phyloP scores from a whole-genome alignment of 495 filamentous ascomycete genomes.

The Penicillium angulare region DNA sequence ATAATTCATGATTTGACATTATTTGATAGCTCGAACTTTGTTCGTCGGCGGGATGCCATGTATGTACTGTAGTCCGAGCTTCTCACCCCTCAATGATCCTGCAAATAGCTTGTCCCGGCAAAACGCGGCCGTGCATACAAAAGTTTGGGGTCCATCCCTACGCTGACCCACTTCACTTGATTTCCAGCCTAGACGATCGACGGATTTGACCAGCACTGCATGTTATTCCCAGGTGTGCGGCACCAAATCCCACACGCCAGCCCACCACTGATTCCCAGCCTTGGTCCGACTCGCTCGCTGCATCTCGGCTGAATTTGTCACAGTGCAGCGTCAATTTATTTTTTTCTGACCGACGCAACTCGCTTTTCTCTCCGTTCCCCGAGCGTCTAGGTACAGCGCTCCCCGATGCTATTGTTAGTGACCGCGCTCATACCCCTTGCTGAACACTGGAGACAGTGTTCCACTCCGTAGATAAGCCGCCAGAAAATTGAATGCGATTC shows the following conservation, averaged over 20 bases:
- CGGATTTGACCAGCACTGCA: neutral
- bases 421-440: no score
- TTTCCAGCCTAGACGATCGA: neutral
- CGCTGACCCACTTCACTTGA: conserved; percentile 3
- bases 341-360: neutral
- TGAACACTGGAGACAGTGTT: no score
- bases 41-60: no score
- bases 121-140: neutral
- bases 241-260: neutral
- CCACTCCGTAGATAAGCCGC: no score
- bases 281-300: neutral
- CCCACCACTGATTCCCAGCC: neutral
- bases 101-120: neutral
- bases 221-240: neutral
- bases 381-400: no score
- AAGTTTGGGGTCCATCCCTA: neutral
- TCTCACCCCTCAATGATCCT: no score
- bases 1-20: no score
- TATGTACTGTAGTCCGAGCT: no score
- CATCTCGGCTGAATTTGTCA: neutral
- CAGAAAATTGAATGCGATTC: no score
- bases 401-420: no score
- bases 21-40: no score
- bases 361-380: neutral
- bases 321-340: neutral